Evolutionary conservation across 768 basidiomycete species (phyloP).

Genomic region (Suillus subluteus): DNA sequence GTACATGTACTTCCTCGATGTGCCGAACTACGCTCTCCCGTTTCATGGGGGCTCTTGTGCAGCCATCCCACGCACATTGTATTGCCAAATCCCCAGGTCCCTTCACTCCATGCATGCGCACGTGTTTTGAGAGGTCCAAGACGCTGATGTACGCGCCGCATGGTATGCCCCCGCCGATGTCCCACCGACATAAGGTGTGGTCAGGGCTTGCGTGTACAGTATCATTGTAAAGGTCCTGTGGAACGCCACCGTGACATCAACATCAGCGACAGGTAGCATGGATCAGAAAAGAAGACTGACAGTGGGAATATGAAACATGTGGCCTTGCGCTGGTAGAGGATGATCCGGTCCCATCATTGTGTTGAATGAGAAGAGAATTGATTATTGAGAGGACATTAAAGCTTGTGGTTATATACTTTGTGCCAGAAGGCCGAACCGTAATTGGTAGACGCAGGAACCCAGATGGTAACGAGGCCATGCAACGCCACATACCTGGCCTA

Average conservation of each 20-base stretch:
- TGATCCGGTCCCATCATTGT: background rate
- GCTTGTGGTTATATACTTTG: background rate
- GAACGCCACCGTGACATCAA: background rate
- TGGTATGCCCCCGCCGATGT: background rate
- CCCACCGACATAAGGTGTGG: constrained; percentile 17
- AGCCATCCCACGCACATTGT: constrained; percentile 25
- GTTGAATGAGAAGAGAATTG: background rate
- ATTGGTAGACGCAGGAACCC: background rate
- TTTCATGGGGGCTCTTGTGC: constrained; percentile 22
- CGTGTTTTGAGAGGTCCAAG: constrained; percentile 22
- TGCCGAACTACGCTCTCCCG: constrained; percentile 33
- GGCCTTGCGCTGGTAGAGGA: background rate
- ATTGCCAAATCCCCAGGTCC: constrained; percentile 19
- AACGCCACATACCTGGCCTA: background rate
- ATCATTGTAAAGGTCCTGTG: background rate
- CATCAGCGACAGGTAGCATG: background rate
- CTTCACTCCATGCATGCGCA: constrained; percentile 26
- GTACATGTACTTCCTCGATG: constrained; percentile 29
- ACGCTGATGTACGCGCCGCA: constrained; percentile 18
- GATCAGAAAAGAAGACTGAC: background rate
- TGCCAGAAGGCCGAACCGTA: background rate
- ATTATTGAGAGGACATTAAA: background rate
- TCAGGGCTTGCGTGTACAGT: background rate
- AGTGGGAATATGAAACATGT: background rate
- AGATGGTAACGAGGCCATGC: background rate